phyloP scores from a whole-genome alignment of 495 filamentous ascomycete species.

The Poronia punctata region DNA sequence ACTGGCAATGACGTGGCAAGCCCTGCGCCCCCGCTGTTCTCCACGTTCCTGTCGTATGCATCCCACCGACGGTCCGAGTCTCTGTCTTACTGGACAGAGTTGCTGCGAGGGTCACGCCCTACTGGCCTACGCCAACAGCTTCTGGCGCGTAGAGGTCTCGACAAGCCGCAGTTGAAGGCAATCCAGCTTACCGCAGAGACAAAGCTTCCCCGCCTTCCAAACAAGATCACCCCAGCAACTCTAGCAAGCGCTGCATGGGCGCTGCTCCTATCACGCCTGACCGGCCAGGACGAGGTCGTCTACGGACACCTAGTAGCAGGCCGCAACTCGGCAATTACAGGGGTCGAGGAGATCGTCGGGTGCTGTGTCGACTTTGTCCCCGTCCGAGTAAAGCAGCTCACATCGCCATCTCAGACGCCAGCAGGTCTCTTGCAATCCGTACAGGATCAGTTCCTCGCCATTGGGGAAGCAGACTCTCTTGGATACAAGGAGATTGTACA shows the following conservation, averaged over 20 bases:
- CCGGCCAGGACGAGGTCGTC: constrained; percentile 39
- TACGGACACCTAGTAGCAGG: constrained; percentile 51
- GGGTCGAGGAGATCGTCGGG: constrained; percentile 41
- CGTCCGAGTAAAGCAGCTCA: constrained; percentile 48
- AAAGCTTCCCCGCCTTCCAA: constrained; percentile 18
- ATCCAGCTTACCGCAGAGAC: too few relatives aligned
- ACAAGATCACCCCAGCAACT: constrained; percentile 44
- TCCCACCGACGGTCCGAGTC: constrained; percentile 1
- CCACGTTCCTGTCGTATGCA: constrained; percentile 46
- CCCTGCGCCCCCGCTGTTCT: constrained; percentile 39
- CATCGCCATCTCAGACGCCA: not conserved
- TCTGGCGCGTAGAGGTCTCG: constrained; percentile 14
- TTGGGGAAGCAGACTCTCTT: constrained; percentile 33
- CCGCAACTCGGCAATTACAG: constrained; percentile 47
- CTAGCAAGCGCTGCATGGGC: constrained; percentile 54
- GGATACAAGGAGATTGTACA: constrained; percentile 54
- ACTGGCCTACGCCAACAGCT: constrained; percentile 18
- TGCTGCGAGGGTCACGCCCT: constrained; percentile 19
- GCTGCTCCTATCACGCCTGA: constrained; percentile 41
- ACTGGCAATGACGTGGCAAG: constrained; percentile 46
- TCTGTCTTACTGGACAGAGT: not conserved
- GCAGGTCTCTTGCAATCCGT: constrained; percentile 46
- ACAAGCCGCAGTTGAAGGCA: constrained; percentile 36
- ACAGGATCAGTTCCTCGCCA: constrained; percentile 54
- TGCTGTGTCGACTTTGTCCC: constrained; percentile 54